phyloP scores from a whole-genome alignment of 2,329 filamentous ascomycete species.

The Domatiomyces globalis region DNA sequence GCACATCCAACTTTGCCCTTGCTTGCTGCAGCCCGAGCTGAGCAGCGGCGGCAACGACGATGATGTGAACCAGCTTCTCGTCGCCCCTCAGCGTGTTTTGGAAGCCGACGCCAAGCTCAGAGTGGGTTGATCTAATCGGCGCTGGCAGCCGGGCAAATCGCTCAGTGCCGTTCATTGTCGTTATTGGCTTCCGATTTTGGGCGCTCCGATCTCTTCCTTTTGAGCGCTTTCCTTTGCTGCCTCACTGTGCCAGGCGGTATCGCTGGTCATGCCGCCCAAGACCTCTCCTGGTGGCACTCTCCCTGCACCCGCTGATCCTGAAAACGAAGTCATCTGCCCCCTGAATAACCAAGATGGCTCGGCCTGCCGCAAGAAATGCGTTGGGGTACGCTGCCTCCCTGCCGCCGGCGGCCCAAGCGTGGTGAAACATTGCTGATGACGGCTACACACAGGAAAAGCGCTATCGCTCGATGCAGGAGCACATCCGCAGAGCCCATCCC shows the following conservation, averaged over 20 bases:
- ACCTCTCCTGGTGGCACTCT: slow-evolving; percentile 78
- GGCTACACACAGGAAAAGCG: slow-evolving; percentile 59
- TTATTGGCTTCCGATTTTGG: not conserved
- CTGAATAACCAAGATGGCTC: slow-evolving; percentile 92
- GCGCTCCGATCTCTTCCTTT: not conserved
- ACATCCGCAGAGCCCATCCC: slow-evolving; percentile 91
- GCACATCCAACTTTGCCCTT: not conserved
- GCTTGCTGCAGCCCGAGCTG: not conserved
- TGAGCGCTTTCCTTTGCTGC: not conserved
- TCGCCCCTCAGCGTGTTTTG: not conserved
- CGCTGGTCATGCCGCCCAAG: slow-evolving; percentile 67
- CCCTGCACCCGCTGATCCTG: slow-evolving; percentile 68
- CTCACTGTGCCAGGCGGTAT: slow-evolving; percentile 10
- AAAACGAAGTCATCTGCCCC: slow-evolving; percentile 94
- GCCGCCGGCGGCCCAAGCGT: slow-evolving; percentile 2
- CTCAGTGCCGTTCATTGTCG: not conserved
- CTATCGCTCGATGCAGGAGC: slow-evolving; percentile 98
- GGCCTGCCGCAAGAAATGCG: slow-evolving; percentile 91
- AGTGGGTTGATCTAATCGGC: not conserved
- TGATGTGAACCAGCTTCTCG: not conserved
- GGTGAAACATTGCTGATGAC: slow-evolving; percentile 20
- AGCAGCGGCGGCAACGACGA: not conserved
- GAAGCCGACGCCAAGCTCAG: not conserved
- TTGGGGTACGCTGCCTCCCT: slow-evolving; percentile 50
- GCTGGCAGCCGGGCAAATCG: not conserved